Percentiles rank a stretch among this genome's conserved stretches.
These are phyloP conservation scores for Knoxia roxburghii DNA, from an alignment of 257 asterid genomes.

Conservation along the genomic window DNA sequence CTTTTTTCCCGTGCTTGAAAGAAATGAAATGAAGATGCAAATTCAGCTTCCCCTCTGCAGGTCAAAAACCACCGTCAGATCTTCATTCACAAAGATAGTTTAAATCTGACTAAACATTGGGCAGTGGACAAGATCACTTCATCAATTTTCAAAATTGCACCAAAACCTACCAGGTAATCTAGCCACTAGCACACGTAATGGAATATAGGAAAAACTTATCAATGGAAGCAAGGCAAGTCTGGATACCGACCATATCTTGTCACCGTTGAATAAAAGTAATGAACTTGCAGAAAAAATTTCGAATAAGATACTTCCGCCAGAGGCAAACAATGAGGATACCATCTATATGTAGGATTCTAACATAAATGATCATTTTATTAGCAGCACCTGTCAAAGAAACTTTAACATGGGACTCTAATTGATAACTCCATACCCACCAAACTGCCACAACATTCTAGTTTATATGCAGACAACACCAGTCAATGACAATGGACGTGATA, in stretches of 20 bases:
- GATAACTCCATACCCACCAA: background rate
- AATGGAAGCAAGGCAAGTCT: too few relatives aligned
- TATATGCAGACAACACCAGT: background rate
- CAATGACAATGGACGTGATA: too few relatives aligned
- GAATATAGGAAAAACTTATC: too few relatives aligned
- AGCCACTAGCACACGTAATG: background rate
- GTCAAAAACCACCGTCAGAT: constrained; percentile 16
- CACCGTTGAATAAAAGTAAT: too few relatives aligned
- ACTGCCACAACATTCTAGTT: background rate
- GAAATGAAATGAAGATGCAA: constrained; percentile 55
- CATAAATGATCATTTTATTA: background rate
- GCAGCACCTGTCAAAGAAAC: background rate
- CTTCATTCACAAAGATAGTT: background rate
- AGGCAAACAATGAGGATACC: too few relatives aligned
- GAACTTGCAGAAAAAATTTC: too few relatives aligned
- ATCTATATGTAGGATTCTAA: background rate
- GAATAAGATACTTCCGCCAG: too few relatives aligned
- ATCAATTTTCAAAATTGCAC: background rate
- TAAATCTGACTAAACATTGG: background rate
- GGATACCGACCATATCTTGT: too few relatives aligned
- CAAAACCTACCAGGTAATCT: background rate
- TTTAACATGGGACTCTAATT: too few relatives aligned
- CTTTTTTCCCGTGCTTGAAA: constrained; percentile 51
- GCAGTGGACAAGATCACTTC: background rate
- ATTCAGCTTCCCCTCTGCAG: constrained; percentile 66